Evolutionary conservation across 2,329 filamentous ascomycete species (phyloP).

Genomic region (Fusarium pininemorale): DNA sequence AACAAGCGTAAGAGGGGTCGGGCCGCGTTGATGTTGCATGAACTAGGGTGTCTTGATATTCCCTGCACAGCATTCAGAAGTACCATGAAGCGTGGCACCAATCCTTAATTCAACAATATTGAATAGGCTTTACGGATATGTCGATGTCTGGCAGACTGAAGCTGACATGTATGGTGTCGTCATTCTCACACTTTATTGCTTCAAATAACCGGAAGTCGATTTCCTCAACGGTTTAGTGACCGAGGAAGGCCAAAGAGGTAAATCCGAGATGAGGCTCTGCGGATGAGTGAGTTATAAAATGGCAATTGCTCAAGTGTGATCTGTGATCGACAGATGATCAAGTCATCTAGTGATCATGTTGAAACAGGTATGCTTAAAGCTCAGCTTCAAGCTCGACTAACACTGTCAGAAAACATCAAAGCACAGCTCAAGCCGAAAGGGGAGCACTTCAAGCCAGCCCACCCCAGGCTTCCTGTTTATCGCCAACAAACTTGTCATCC

Average conservation of each 20-base stretch:
- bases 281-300: constrained; percentile 28
- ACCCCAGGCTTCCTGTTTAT: constrained; percentile 51
- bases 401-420: constrained; percentile 12
- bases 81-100: constrained; percentile 25
- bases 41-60: constrained; percentile 13
- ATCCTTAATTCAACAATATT: neutral
- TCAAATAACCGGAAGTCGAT: neutral
- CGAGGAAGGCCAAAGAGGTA: constrained; percentile 37
- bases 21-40: constrained; percentile 20
- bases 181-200: constrained; percentile 15
- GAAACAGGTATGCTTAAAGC: constrained; percentile 7
- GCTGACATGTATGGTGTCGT: constrained; percentile 31
- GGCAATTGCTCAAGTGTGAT: neutral
- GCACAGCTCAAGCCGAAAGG: constrained; percentile 10
- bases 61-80: constrained; percentile 4
- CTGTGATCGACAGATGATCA: neutral
- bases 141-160: constrained; percentile 17
- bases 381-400: constrained; percentile 1
- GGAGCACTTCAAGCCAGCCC: neutral
- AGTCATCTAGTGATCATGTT: constrained; percentile 1
- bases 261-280: constrained; percentile 36
- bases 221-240: constrained; percentile 1
- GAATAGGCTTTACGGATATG: neutral
- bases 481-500: constrained; percentile 48
- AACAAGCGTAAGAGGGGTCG: constrained; percentile 17